A percentile compares a stretch with the other conserved stretches of the same genome.
These are phyloP conservation scores for Leccinum huronense DNA, from an alignment of 1,284 basidiomycete genomes.

Conservation along the genomic window DNA sequence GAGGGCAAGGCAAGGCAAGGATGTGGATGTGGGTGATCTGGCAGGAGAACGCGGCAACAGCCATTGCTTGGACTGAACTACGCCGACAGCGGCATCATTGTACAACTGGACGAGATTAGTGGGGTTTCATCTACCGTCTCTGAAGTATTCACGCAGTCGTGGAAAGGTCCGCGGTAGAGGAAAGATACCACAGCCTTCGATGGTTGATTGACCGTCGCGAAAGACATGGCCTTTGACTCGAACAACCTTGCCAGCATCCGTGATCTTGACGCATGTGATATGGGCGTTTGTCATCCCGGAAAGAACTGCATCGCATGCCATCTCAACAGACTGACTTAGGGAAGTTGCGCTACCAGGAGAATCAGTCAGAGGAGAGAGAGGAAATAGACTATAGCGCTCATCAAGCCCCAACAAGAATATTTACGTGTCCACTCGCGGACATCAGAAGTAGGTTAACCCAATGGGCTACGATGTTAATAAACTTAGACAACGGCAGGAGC, in stretches of 20 bases:
- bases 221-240: conserved; percentile 87
- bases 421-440: conserved; percentile 95
- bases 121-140: conserved; percentile 85
- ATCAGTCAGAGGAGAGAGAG: conserved; percentile 9
- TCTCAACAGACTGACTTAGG: conserved; percentile 89
- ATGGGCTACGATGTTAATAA: conserved; percentile 96
- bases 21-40: too few relatives aligned
- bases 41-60: conserved; percentile 41
- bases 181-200: conserved; percentile 84
- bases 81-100: conserved; percentile 69
- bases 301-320: conserved; percentile 93
- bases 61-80: conserved; percentile 98
- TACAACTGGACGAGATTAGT: conserved; percentile 78
- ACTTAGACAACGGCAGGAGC: conserved; percentile 46
- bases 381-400: conserved; percentile 37
- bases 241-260: conserved; percentile 90
- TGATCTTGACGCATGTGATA: conserved; percentile 88
- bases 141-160: conserved; percentile 94
- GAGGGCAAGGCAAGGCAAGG: too few relatives aligned
- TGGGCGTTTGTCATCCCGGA: conserved; percentile 64
- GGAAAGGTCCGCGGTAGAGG: conserved; percentile 81
- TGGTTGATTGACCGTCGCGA: conserved; percentile 74
- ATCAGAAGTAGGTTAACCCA: conserved; percentile 95
- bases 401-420: conserved; percentile 99
- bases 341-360: conserved; percentile 75